Evolutionary conservation across 352 stramenopile species (phyloP).

Genomic region (Phytophthora pluvialis): DNA sequence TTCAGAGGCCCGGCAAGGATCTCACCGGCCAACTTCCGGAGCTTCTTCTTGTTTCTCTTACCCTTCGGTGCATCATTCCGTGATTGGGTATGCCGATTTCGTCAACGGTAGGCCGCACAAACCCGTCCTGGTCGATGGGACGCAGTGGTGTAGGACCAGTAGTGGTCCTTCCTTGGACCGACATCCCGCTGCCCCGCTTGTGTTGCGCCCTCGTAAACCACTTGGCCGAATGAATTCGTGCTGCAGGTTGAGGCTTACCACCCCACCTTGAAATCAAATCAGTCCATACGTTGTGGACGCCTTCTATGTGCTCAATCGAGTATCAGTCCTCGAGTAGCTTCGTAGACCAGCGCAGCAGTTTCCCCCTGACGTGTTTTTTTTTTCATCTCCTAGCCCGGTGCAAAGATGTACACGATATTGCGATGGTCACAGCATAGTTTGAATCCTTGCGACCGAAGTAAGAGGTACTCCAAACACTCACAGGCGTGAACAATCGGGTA

Average conservation of each 20-base stretch:
- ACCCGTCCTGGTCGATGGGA: too few species aligned
- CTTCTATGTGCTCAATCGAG: constrained; percentile 27
- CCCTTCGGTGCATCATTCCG: too few species aligned
- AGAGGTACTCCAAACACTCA: too few species aligned
- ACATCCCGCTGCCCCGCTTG: too few species aligned
- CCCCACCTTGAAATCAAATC: constrained; percentile 23
- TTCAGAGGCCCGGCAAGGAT: too few species aligned
- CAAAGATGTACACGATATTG: constrained; percentile 12
- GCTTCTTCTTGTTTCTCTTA: too few species aligned
- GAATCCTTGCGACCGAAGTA: constrained; percentile 7
- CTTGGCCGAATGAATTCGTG: constrained; percentile 1
- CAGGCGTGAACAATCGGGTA: constrained; percentile 13
- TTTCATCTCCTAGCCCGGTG: neutral
- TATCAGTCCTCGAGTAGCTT: constrained; percentile 16
- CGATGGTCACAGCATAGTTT: constrained; percentile 10
- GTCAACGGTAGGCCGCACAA: too few species aligned
- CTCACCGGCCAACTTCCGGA: too few species aligned
- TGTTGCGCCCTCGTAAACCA: too few species aligned
- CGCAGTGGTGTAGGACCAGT: too few species aligned
- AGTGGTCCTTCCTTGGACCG: too few species aligned
- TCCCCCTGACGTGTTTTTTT: constrained; percentile 9
- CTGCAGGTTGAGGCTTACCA: neutral
- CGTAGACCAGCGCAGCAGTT: constrained; percentile 11
- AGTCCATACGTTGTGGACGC: constrained; percentile 18
- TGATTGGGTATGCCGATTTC: too few species aligned